Evolutionary conservation across 495 filamentous ascomycete genomes (phyloP).

Genomic region (Aspergillus haitiensis): DNA sequence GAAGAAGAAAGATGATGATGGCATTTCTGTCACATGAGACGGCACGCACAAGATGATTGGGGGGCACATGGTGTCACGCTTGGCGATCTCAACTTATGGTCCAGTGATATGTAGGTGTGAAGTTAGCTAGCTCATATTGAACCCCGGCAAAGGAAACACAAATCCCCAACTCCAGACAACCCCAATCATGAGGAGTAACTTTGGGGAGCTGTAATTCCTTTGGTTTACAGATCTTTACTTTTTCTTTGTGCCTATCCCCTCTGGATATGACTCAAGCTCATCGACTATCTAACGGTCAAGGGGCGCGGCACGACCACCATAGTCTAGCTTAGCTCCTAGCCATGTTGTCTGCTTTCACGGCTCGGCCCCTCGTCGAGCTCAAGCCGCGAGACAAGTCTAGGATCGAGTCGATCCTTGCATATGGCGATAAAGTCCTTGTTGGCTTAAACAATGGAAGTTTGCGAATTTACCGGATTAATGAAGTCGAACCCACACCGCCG

Average conservation of each 20-base stretch:
- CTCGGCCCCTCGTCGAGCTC: conserved; percentile 94
- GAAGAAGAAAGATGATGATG: neutral
- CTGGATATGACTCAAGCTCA: conserved; percentile 23
- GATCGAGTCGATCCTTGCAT: conserved; percentile 91
- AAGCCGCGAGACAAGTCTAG: conserved; percentile 89
- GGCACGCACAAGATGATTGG: conserved; percentile 4
- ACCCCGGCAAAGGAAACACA: conserved; percentile 4
- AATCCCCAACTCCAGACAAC: conserved; percentile 5
- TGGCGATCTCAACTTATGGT: conserved; percentile 2
- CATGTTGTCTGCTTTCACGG: conserved; percentile 98
- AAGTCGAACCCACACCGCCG: conserved; percentile 36
- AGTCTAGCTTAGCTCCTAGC: conserved; percentile 28
- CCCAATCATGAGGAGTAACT: conserved; percentile 12
- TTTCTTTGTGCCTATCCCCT: conserved; percentile 1
- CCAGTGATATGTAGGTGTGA: neutral
- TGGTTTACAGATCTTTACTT: neutral
- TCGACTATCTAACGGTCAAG: conserved; percentile 17
- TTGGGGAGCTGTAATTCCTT: conserved; percentile 4
- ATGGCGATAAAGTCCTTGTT: conserved; percentile 87
- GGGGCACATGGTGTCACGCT: conserved; percentile 12
- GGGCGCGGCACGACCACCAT: conserved; percentile 19
- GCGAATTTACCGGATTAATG: conserved; percentile 87
- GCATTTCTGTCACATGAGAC: conserved; percentile 23
- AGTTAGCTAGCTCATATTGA: conserved; percentile 1
- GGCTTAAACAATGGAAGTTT: conserved; percentile 87